Evolutionary conservation across 441 rosid species (phyloP).

Genomic region (Erodium moschatum): DNA sequence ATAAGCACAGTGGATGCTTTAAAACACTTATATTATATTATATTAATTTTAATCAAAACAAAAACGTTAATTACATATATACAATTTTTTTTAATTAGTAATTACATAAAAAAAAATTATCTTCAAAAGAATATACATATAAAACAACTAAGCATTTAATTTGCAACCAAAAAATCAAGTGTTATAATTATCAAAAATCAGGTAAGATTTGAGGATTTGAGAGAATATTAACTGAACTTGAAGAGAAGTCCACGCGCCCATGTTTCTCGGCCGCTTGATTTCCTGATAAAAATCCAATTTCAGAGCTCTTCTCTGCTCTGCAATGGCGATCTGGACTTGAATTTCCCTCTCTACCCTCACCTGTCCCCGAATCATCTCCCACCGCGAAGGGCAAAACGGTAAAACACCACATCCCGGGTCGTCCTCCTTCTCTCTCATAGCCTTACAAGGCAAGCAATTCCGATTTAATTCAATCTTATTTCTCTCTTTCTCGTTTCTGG

Average conservation of each 20-base stretch:
- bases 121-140: too few species aligned
- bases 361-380: background rate
- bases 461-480: background rate
- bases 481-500: background rate
- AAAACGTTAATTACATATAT: too few species aligned
- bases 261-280: background rate
- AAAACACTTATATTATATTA: too few species aligned
- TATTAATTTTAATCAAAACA: too few species aligned
- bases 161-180: too few species aligned
- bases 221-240: too few species aligned
- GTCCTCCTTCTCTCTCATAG: slow-evolving; percentile 1
- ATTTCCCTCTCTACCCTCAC: background rate
- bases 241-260: background rate
- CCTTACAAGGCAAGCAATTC: slow-evolving; percentile 6
- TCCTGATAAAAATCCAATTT: background rate
- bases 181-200: too few species aligned
- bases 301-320: background rate
- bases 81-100: too few species aligned
- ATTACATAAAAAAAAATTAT: too few species aligned
- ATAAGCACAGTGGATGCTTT: too few species aligned
- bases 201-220: too few species aligned
- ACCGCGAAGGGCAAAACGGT: background rate
- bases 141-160: too few species aligned
- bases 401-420: background rate
- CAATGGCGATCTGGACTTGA: background rate